Evolutionary conservation across 1,284 basidiomycete genomes (phyloP).

Genomic region (Puccinia horiana): DNA sequence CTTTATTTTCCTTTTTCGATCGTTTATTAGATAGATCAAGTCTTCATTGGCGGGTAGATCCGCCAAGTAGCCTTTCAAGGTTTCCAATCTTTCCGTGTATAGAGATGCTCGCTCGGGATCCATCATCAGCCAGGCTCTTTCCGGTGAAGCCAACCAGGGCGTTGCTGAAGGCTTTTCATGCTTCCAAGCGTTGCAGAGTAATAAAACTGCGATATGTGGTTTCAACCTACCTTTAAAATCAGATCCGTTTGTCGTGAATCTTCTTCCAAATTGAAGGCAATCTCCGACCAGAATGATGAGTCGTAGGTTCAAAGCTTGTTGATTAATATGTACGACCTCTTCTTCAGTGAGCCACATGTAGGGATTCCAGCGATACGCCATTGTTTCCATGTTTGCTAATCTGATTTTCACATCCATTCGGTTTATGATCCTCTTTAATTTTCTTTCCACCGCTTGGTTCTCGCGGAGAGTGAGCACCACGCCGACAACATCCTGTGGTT

Average conservation of each 20-base stretch:
- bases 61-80: not conserved
- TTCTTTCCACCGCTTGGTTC: not conserved
- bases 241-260: not conserved
- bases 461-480: no score
- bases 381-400: not conserved
- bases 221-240: not conserved
- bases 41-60: not conserved
- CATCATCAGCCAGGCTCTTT: conserved; percentile 10
- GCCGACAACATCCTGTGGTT: not conserved
- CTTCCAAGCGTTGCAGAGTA: not conserved
- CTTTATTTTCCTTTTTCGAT: not conserved
- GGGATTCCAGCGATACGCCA: not conserved
- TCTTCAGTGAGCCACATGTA: not conserved
- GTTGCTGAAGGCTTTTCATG: not conserved
- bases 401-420: not conserved
- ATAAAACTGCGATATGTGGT: not conserved
- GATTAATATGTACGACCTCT: not conserved
- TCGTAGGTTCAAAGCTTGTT: not conserved
- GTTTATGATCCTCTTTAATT: not conserved
- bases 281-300: not conserved
- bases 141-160: not conserved
- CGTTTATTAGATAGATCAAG: not conserved
- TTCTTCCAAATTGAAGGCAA: conserved; percentile 10
- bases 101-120: not conserved
- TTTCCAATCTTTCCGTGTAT: conserved; percentile 15